Conservation (phyloP, 164 flowering plant genomes). For the Liriodendron chinense region DNA sequence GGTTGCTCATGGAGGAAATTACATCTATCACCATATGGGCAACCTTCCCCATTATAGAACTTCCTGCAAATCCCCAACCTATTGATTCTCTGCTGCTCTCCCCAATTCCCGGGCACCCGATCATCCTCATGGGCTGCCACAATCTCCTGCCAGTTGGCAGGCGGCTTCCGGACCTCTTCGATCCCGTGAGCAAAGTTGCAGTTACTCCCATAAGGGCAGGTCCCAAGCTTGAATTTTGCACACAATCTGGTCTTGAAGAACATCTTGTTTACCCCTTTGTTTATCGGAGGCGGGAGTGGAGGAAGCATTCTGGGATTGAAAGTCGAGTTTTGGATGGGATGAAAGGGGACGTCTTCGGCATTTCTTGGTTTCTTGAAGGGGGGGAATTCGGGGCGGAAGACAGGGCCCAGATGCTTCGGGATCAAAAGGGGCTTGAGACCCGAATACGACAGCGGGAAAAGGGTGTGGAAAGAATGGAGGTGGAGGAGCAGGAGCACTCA, state of each 20-base stretch:
- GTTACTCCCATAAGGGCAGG: constrained; percentile 60
- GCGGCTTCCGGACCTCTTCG: constrained; percentile 72
- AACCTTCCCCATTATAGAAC: constrained; percentile 77
- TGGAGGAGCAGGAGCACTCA: constrained; percentile 5
- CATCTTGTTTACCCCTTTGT: constrained; percentile 46
- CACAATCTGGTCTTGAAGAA: constrained; percentile 85
- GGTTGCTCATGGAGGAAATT: constrained; percentile 78
- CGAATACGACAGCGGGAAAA: background rate
- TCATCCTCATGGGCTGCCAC: constrained; percentile 52
- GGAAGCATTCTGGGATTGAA: constrained; percentile 27
- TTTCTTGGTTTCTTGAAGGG: constrained; percentile 50
- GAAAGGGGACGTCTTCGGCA: constrained; percentile 28
- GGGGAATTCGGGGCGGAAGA: constrained; percentile 25
- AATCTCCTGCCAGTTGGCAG: constrained; percentile 84
- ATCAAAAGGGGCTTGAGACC: background rate
- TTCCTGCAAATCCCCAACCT: constrained; percentile 76
- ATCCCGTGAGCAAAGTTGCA: constrained; percentile 90
- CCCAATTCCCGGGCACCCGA: constrained; percentile 39
- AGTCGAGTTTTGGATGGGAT: constrained; percentile 8
- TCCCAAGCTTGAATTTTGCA: constrained; percentile 48
- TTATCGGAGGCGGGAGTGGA: constrained; percentile 25
- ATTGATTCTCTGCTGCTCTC: constrained; percentile 64
- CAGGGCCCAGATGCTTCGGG: background rate
- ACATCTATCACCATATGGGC: constrained; percentile 86
- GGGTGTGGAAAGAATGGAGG: background rate